Evolutionary conservation across 257 asterid species (phyloP), one percentile per base, ranked within the genome.

Genomic region (Osmanthus fragrans): DNA sequence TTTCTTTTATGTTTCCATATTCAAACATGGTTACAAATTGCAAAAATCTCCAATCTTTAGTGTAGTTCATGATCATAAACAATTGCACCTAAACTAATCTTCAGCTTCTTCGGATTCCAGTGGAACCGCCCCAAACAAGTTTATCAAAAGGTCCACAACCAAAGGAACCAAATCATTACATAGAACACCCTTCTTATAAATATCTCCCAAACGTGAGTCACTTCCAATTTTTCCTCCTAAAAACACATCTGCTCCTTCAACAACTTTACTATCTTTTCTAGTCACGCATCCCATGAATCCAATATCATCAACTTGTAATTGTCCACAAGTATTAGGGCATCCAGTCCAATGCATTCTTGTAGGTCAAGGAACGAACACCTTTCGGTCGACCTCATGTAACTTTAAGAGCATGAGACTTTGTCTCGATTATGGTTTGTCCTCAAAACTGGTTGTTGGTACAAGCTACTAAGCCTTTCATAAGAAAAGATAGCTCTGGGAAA

Each of bases 201-300:
- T 72, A 72, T 94, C 96, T 72, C 99, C 99, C 82, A 92, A 82
- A 81, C 92, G 97, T 19, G 98, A 94, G 71, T 94, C 98, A 33
- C 98, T 89, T 71, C 99, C 99, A 25, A 92, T 92, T 78, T 92
- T 84, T 73, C 99, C 98, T 13, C 99, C 98, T 39, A 92, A 73
- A 71, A 80, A 94, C 8, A 94, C 96, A 29, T 94, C 98, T 0
- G 87, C 99, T 27, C 98, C 98, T 74, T 94, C 99, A 2, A 94
- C 99, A 0, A 84, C 33, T 47, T 92, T 92, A 77, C 94, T 94
- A 0, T 76, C 77, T 74, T 80, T 82, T 75, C 97, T 83, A 1
- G 99, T 82, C 97, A 91, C 76, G 85, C 99, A 94, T 65, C 98
- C 98, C 99, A 94, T 94, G 89, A 94, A 94, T 82, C 98, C 99